Evolutionary conservation across 1,284 basidiomycete genomes (phyloP), one percentile per base, ranked within the genome.

Genomic region (Cystobasidium sp.): DNA sequence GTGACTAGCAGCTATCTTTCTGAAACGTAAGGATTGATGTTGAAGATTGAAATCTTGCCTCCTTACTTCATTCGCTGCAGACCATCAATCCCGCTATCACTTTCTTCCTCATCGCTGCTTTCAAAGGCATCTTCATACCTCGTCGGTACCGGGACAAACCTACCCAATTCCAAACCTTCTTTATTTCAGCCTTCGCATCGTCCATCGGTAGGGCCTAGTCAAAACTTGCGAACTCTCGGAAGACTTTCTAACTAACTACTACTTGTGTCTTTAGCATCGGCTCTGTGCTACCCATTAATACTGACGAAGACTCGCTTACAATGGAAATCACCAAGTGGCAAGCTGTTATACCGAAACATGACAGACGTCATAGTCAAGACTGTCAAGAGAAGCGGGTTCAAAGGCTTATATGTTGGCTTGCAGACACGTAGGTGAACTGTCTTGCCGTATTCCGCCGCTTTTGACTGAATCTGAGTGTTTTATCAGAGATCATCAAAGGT

Each of bases 341-440:
- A 79, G 18, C 58, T 76, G 6, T 44, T 78, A 22, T 78, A 77
- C 68, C 31, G 70, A 0, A 76, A 77, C 16, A 78, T 80, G 74
- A 65, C 76, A 51, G 76, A 79, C 63, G 76, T 81, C 12, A 76
- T 80, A 51, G 66, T 66, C 24, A 78, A 78, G 46, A 70, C 81
- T 20, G 91, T 95, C 78, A 80, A 85, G 77, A 88, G 89, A 66
- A 92, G 95, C 81, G 92, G 94, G 0, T 76, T 93, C 37, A 84
- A 84, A 78, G 93, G 94, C 1, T 83, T 96, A 14, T 97, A 95
- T 85, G 91, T 88, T 79, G 94, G 94, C 5, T 86, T 94, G 49
- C 86, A 87, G 24, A 91, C 89, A 80, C 96, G 58, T 68, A 24
- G 39, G 62, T 39, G 9, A 8, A 24, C 24, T 20, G 9, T 5